Conservation (phyloP, 2,329 filamentous ascomycete genomes). For the Colletotrichum chlorophyti region DNA sequence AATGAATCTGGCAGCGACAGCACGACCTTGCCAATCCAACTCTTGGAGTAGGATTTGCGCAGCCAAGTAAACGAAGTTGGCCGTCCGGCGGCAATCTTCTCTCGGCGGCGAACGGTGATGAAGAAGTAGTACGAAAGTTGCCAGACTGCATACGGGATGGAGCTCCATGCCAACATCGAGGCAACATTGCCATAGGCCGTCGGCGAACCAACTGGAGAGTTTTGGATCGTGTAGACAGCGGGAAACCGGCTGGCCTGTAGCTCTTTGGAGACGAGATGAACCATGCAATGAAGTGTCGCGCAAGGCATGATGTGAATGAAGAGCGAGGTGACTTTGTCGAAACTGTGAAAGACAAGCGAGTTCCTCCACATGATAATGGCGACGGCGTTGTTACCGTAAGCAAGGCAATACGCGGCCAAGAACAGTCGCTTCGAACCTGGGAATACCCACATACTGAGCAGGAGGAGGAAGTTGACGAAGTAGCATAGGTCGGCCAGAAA, state of each 20-base stretch:
- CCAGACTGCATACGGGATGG: constrained; percentile 91
- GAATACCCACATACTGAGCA: constrained; percentile 88
- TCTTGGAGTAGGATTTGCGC: constrained; percentile 86
- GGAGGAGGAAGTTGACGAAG: constrained; percentile 89
- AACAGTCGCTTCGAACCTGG: constrained; percentile 90
- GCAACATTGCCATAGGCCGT: constrained; percentile 78
- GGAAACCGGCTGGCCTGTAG: constrained; percentile 77
- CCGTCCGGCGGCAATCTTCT: constrained; percentile 93
- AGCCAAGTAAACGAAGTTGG: constrained; percentile 99
- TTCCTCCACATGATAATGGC: constrained; percentile 99
- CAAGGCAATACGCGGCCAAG: constrained; percentile 89
- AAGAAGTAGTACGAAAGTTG: constrained; percentile 92
- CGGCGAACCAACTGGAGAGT: constrained; percentile 70
- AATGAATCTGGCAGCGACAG: constrained; percentile 75
- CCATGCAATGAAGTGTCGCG: constrained; percentile 88
- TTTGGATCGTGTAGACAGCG: constrained; percentile 83
- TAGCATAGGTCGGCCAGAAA: constrained; percentile 98
- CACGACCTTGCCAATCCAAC: constrained; percentile 86
- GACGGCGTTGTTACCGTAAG: constrained; percentile 95
- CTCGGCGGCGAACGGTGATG: constrained; percentile 91
- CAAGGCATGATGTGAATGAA: constrained; percentile 99
- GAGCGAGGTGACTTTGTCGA: constrained; percentile 97
- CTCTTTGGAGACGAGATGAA: constrained; percentile 77
- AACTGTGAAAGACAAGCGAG: constrained; percentile 95
- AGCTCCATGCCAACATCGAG: constrained; percentile 94